Evolutionary conservation across 441 rosid species (phyloP).

Genomic region (Adansonia grandidieri): DNA sequence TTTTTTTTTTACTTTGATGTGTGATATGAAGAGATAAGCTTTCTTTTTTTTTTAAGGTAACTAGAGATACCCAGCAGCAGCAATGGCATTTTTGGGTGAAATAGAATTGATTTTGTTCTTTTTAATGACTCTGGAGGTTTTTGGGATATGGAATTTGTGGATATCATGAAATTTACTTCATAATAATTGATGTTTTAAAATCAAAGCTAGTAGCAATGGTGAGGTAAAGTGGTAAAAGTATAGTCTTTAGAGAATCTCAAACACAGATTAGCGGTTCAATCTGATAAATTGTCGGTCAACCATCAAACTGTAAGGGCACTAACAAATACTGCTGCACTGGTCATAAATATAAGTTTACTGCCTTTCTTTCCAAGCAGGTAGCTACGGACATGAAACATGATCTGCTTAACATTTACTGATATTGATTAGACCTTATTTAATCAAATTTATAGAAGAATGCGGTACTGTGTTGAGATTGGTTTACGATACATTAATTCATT

Average conservation of each 20-base stretch:
- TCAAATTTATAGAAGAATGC: not conserved
- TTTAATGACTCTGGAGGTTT: not conserved
- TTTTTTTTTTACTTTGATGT: not conserved
- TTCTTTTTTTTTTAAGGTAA: not conserved
- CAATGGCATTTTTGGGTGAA: not conserved
- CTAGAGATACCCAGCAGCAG: not conserved
- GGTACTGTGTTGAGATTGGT: not conserved
- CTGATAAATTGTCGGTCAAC: not conserved
- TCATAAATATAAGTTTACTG: not conserved
- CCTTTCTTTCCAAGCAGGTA: not conserved
- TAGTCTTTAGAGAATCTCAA: not conserved
- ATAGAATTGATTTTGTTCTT: not conserved
- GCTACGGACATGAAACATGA: not conserved
- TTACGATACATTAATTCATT: slow-evolving; percentile 1
- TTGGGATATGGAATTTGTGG: not conserved
- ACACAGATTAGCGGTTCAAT: not conserved
- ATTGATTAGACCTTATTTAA: not conserved
- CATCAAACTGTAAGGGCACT: not conserved
- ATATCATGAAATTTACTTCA: slow-evolving; percentile 3
- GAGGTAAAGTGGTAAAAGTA: not conserved
- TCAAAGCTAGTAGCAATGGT: not conserved
- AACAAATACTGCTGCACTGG: not conserved
- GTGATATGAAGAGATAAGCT: not conserved
- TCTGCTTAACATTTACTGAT: not conserved
- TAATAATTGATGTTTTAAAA: not conserved